Evolutionary conservation across 2,329 filamentous ascomycete species (phyloP).

Genomic region (Cercospora zeae-maydis): DNA sequence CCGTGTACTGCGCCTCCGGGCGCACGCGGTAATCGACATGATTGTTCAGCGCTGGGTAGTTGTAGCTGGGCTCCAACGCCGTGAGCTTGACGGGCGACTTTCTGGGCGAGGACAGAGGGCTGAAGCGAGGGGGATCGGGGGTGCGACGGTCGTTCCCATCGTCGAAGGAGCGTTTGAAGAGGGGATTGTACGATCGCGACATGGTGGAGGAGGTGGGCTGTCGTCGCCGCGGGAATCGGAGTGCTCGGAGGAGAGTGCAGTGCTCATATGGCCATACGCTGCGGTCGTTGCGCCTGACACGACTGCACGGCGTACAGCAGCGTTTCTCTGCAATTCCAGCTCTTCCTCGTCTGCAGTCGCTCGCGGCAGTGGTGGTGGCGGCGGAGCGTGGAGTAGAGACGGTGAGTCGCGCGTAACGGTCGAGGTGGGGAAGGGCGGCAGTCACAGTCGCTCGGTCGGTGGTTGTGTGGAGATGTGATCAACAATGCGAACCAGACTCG

Average conservation of each 20-base stretch:
- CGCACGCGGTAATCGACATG: conserved; percentile 24
- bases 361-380: not conserved
- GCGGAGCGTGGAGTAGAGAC: not conserved
- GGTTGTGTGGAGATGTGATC: conserved; percentile 3
- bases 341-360: not conserved
- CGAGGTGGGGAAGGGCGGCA: conserved; percentile 2
- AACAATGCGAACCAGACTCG: conserved; percentile 4
- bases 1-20: conserved; percentile 20
- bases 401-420: not conserved
- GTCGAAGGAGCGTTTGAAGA: conserved; percentile 5
- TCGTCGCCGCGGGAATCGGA: not conserved
- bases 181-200: conserved; percentile 7
- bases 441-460: not conserved
- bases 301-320: not conserved
- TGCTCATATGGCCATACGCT: not conserved
- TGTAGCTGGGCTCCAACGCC: conserved; percentile 35
- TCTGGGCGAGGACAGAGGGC: conserved; percentile 12
- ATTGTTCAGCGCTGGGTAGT: conserved; percentile 35
- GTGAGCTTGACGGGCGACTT: conserved; percentile 28
- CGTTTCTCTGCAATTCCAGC: not conserved
- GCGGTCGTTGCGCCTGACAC: not conserved
- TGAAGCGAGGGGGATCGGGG: not conserved
- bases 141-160: not conserved
- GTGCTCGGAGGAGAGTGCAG: not conserved
- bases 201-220: conserved; percentile 5